Conservation (phyloP, 805 yeast species). For the Metschnikowia amazonensis region DNA sequence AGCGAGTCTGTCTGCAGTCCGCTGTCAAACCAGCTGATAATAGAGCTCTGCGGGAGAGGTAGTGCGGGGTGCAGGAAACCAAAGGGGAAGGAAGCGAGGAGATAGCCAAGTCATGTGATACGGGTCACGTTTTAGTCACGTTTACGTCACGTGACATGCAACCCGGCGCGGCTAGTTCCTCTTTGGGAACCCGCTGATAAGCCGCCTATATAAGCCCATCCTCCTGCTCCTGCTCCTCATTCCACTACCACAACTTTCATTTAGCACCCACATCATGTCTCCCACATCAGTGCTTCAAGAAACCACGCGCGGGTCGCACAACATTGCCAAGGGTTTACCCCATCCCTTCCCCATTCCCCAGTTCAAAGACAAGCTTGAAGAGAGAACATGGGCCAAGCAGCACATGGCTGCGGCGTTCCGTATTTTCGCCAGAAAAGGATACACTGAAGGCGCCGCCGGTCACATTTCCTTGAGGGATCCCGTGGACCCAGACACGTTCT, state of each 20-base stretch:
- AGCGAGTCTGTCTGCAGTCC: too few species aligned
- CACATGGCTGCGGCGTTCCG: constrained; percentile 88
- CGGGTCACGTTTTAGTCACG: too few species aligned
- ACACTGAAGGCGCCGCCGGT: constrained; percentile 76
- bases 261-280: too few species aligned
- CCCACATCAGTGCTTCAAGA: background rate
- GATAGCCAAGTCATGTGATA: too few species aligned
- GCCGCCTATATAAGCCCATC: background rate
- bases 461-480: constrained; percentile 87
- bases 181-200: constrained; percentile 2
- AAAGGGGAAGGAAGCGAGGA: too few species aligned
- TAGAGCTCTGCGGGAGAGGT: too few species aligned
- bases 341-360: constrained; percentile 51
- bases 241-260: too few species aligned
- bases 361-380: constrained; percentile 45
- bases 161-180: constrained; percentile 2
- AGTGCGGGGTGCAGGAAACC: too few species aligned
- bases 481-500: constrained; percentile 70
- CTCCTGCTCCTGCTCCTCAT: too few species aligned
- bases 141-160: too few species aligned
- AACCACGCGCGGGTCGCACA: constrained; percentile 53
- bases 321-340: constrained; percentile 51
- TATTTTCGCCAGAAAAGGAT: constrained; percentile 75
- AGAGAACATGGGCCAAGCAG: constrained; percentile 55
- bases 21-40: too few species aligned